These are phyloP conservation scores for Chlamydomonas sp. DNA, from an alignment of 139 green algal genomes.

Conservation along the genomic window DNA sequence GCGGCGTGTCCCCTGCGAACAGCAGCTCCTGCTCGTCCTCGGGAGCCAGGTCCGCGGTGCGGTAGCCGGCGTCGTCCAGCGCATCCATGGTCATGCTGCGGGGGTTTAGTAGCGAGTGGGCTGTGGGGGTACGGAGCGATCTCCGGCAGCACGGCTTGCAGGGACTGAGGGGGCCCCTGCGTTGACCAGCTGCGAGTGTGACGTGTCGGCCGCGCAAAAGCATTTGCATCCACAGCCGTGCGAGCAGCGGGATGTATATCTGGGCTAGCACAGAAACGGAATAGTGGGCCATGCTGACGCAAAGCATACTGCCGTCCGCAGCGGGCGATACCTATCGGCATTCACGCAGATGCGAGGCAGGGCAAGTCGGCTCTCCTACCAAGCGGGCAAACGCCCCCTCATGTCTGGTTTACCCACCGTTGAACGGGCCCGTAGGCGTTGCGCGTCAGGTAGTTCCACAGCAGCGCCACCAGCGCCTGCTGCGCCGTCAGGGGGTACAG, in stretches of 20 bases:
- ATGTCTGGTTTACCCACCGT: background rate
- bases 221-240: no score
- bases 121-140: background rate
- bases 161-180: no score
- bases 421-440: slow-evolving; percentile 19
- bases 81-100: slow-evolving; percentile 8
- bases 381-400: background rate
- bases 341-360: background rate
- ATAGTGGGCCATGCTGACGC: no score
- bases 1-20: slow-evolving; percentile 31
- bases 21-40: slow-evolving; percentile 35
- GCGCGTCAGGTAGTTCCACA: slow-evolving; percentile 34
- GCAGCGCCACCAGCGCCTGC: slow-evolving; percentile 18
- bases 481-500: slow-evolving; percentile 3
- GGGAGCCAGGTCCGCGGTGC: background rate
- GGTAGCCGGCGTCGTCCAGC: background rate
- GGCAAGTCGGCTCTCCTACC: background rate
- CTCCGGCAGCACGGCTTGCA: background rate
- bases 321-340: no score
- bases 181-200: no score
- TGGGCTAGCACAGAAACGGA: no score
- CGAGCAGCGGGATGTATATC: no score
- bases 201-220: no score
- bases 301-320: no score
- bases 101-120: background rate